phyloP scores from a whole-genome alignment of 2,329 filamentous ascomycete genomes.

The Harringtonia aguacate region DNA sequence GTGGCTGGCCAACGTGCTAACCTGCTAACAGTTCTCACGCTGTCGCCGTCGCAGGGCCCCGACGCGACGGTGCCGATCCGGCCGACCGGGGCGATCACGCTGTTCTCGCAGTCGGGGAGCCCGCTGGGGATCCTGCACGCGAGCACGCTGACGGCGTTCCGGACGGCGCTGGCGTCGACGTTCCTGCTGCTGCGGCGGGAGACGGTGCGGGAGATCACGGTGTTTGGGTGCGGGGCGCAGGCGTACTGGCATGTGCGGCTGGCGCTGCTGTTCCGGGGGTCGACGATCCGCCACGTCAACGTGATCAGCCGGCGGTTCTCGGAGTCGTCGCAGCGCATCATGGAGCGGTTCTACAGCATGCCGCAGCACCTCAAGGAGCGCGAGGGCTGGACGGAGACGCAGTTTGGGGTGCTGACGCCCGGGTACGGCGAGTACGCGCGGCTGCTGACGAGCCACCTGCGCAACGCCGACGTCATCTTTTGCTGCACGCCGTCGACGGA shows the following conservation, averaged over 20 bases:
- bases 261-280: constrained; percentile 60
- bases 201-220: constrained; percentile 62
- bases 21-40: constrained; percentile 46
- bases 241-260: constrained; percentile 92
- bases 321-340: constrained; percentile 39
- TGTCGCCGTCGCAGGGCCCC: constrained; percentile 30
- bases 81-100: constrained; percentile 57
- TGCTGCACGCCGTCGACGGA: constrained; percentile 71
- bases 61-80: constrained; percentile 23
- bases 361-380: constrained; percentile 32
- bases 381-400: constrained; percentile 53
- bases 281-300: constrained; percentile 67
- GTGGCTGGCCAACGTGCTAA: background rate
- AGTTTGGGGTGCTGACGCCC: constrained; percentile 60
- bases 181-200: constrained; percentile 55
- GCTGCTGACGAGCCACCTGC: constrained; percentile 59
- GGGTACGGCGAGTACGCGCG: constrained; percentile 57
- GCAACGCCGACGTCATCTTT: constrained; percentile 70
- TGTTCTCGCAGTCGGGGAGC: constrained; percentile 52
- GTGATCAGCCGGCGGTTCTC: constrained; percentile 70
- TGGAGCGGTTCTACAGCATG: constrained; percentile 41
- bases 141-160: constrained; percentile 66
- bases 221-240: constrained; percentile 83
- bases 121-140: constrained; percentile 62
- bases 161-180: constrained; percentile 63